Conservation (phyloP, 495 filamentous ascomycete species). For the Parathielavia appendiculata region DNA sequence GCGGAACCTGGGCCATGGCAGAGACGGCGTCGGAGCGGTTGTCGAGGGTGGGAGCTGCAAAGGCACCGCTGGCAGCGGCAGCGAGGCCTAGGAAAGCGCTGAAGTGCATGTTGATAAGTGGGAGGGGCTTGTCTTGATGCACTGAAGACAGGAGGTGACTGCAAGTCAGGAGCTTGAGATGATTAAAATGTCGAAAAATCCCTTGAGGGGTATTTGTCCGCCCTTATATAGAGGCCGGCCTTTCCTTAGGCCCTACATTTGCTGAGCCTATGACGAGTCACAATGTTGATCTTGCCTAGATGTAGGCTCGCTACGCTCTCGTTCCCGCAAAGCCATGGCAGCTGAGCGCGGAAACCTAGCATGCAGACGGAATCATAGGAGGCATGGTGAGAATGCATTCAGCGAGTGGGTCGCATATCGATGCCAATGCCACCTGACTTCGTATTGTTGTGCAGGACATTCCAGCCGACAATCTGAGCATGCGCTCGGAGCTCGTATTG, state of each 20-base stretch:
- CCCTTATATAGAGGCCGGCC: background rate
- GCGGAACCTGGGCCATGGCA: constrained; percentile 37
- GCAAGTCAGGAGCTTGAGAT: background rate
- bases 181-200: background rate
- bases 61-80: constrained; percentile 24
- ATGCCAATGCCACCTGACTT: background rate
- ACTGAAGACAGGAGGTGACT: background rate
- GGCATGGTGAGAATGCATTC: background rate
- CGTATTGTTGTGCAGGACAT: background rate
- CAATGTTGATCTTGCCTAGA: too few species aligned
- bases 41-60: constrained; percentile 34
- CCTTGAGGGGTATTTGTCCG: background rate
- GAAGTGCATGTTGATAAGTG: constrained; percentile 41
- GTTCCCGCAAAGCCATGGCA: too few species aligned
- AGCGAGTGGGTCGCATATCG: background rate
- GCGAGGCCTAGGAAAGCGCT: constrained; percentile 36
- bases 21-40: constrained; percentile 34
- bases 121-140: background rate
- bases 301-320: too few species aligned
- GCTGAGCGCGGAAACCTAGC: too few species aligned
- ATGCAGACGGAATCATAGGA: background rate
- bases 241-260: background rate
- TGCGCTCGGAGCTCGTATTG: constrained; percentile 10
- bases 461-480: background rate
- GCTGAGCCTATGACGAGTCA: too few species aligned